Percentiles rank a stretch among this genome's conserved stretches.
These are phyloP conservation scores for Phytophthora constricta DNA, from an alignment of 352 stramenopile species.

Conservation along the genomic window DNA sequence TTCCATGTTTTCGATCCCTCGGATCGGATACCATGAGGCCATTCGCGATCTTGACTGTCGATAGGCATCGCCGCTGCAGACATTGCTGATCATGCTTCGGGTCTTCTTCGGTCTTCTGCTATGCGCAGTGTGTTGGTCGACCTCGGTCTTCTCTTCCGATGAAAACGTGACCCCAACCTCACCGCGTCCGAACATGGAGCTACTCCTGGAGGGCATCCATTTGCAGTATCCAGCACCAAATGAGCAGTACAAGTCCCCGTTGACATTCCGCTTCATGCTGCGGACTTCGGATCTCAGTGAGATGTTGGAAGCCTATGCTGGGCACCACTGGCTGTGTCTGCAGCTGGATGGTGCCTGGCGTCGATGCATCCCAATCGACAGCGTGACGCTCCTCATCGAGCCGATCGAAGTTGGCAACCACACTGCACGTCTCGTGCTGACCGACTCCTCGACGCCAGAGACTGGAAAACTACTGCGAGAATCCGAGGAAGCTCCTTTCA, in stretches of 20 bases:
- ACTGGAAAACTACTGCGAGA: constrained; percentile 14
- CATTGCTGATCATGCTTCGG: neutral
- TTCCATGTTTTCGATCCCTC: neutral
- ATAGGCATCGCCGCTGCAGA: neutral
- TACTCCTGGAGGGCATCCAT: constrained; percentile 17
- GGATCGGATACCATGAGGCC: neutral
- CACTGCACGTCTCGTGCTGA: constrained; percentile 25
- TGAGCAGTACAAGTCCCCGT: constrained; percentile 32
- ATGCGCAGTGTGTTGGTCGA: neutral
- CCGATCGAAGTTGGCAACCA: constrained; percentile 29
- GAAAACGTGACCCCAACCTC: neutral
- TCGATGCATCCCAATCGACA: constrained; percentile 31
- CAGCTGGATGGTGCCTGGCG: constrained; percentile 24
- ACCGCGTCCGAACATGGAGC: constrained; percentile 3
- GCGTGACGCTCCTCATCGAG: constrained; percentile 19
- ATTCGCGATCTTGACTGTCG: constrained; percentile 2
- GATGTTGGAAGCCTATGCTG: constrained; percentile 22
- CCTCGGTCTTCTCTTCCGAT: neutral
- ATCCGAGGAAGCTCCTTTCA: constrained; percentile 24
- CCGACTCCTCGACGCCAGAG: constrained; percentile 20
- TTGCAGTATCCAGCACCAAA: constrained; percentile 24
- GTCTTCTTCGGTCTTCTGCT: constrained; percentile 8
- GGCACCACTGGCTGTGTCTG: constrained; percentile 31
- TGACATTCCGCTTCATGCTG: constrained; percentile 31
- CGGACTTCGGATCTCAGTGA: constrained; percentile 8